Evolutionary conservation across 2,329 filamentous ascomycete genomes (phyloP), one percentile per base, ranked within the genome.

Genomic region (Diaporthe aspalathi): DNA sequence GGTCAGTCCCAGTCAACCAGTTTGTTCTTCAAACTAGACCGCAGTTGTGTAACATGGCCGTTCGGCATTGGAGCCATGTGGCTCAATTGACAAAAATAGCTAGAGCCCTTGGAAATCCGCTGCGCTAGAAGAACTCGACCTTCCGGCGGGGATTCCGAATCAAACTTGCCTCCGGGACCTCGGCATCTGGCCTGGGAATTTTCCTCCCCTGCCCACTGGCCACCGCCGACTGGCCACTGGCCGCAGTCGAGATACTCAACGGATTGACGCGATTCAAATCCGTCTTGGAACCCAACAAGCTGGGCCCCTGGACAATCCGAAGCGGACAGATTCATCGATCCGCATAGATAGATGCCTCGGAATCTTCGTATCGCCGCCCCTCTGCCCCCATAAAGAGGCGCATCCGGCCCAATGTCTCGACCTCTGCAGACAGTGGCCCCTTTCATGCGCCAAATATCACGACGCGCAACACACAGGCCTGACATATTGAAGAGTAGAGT

Each of bases 371-470:
- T 20, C 14, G 29, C 60, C 45, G 52, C 69, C 43, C 52, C 60
- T 56, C 52, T 29, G 24, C 16, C 24, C 29, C 14, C 20, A 60
- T 50, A 68, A 53, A 57, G 54, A 66, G 27, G 43, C 35, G 24
- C 43, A 65, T 20, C 45, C 62, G 32, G 29, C 54, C 68, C 67
- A 35, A 73, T 73, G 71, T 66, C 71, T 67, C 63, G 63, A 29
- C 40, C 56, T 22, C 24, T 57, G 35, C 68, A 47, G 45, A 54
- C 63, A 38, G 47, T 29, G 24, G 53, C 56, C 56, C 45, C 67
- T 53, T 53, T 71, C 4, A 22, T 71, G 52, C 71, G 71, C 54
- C 49, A 67, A 27, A 53, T 56, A 53, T 29, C 71, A 50, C 67
- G 67, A 63, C 62, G 57, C 38, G 6, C 43, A 27, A 5, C 22